A percentile compares a stretch with the other conserved stretches of the same genome.
phyloP scores from a whole-genome alignment of 495 filamentous ascomycete species.

The Terfezia boudieri region DNA sequence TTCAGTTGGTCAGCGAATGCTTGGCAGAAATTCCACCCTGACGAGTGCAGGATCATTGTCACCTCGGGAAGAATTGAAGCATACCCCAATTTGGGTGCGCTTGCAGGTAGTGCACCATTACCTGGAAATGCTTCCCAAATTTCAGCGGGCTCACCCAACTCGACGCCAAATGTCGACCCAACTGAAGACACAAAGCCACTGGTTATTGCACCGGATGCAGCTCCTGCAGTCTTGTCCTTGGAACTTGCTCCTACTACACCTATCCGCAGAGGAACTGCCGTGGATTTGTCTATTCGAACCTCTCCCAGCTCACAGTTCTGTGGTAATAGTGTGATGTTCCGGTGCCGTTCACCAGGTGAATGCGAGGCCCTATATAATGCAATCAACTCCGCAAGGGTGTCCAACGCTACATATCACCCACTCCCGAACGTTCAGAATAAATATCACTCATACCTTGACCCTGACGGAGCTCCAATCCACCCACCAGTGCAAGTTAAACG shows the following conservation, averaged over 20 bases:
- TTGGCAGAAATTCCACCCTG: slow-evolving; percentile 58
- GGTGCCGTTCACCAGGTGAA: slow-evolving; percentile 53
- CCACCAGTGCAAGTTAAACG: slow-evolving; percentile 10
- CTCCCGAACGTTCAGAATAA: slow-evolving; percentile 1
- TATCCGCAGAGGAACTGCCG: slow-evolving; percentile 64
- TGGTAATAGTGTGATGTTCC: slow-evolving; percentile 64
- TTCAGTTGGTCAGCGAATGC: slow-evolving; percentile 62
- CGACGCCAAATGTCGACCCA: neutral
- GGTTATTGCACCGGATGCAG: slow-evolving; percentile 6
- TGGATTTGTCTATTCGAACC: slow-evolving; percentile 85
- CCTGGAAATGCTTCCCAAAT: neutral
- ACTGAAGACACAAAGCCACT: neutral
- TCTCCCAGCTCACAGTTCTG: slow-evolving; percentile 47
- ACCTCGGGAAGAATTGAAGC: slow-evolving; percentile 69
- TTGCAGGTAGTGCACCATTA: neutral
- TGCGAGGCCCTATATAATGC: slow-evolving; percentile 60
- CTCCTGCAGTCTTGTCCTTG: slow-evolving; percentile 31
- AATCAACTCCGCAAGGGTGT: slow-evolving; percentile 37
- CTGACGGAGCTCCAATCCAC: neutral
- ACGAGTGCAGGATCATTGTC: slow-evolving; percentile 58
- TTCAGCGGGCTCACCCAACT: slow-evolving; percentile 3
- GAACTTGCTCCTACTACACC: slow-evolving; percentile 76
- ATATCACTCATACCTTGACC: neutral
- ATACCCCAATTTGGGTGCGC: slow-evolving; percentile 1
- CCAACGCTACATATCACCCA: slow-evolving; percentile 12